Base-by-base conservation (phyloP, 1,139 yeast species). In the Geotrichum cucujoidarum region DNA sequence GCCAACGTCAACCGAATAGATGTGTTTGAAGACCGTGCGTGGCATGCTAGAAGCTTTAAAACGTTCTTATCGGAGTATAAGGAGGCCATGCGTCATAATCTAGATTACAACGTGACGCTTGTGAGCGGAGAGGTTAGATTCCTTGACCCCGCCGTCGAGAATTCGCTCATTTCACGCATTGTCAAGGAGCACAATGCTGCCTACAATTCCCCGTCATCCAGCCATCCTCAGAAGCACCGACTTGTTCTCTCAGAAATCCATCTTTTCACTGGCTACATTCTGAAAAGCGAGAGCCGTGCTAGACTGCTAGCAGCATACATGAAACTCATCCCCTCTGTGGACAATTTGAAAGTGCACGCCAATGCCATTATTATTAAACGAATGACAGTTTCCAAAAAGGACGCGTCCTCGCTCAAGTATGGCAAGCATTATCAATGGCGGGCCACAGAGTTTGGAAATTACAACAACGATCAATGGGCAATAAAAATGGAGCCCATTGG, bases 11-110 rank as follows among this genome's bases (percentile, higher is more conserved):
- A 57, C 6, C 67, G 66, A 39, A 53, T 73, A 2, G 55, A 62
- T 1, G 57, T 74, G 3, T 74, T 71, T 52, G 77, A 74, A 40
- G 77, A 73, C 57, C 61, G 76, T 36, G 49, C 56, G 11, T 58
- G 63, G 24, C 76, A 73, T 47, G 53, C 70, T 14, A 61, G 59
- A 37, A 64, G 66, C 16, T 69, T 73, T 48, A 56, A 64, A 34
- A 55, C 56, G 27, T 64, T 62, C 47, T 55, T 72, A 40, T 56
- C 58, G 20, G 65, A 63, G 43, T 61, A 57, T 45, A 55, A 57
- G 25, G 59, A 57, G 25, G 61, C 60, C 1, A 51, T 57, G 17
- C 55, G 60, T 13, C 58, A 59, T 0, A 49, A 53, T 6, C 43
- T 68, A 40, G 47, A 57, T 3, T 57, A 57, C 42, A 57, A 55